Conservation (phyloP, 2,329 filamentous ascomycete species). For the Aureobasidium sp. region DNA sequence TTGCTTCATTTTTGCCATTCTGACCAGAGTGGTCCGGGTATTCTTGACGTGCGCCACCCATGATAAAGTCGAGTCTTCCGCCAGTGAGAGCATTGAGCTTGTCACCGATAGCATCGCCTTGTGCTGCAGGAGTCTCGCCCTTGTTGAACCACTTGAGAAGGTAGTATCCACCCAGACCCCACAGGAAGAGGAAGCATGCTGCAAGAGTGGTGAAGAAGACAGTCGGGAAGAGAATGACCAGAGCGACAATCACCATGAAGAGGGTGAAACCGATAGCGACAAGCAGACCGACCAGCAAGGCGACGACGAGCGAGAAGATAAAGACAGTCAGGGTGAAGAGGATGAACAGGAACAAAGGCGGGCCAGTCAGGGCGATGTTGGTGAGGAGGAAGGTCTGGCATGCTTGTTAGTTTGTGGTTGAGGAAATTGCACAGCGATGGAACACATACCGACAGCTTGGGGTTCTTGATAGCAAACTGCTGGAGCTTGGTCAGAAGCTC, state of each 20-base stretch:
- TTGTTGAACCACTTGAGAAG: conserved; percentile 34
- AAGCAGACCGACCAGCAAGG: conserved; percentile 45
- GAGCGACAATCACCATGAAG: conserved; percentile 58
- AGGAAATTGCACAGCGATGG: neutral
- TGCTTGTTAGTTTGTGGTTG: conserved; percentile 10
- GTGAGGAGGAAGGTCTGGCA: conserved; percentile 56
- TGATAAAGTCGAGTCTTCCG: conserved; percentile 28
- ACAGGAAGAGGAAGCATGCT: conserved; percentile 58
- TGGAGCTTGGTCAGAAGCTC: conserved; percentile 45
- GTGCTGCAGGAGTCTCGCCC: conserved; percentile 18
- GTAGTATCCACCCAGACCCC: conserved; percentile 54
- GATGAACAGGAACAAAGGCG: conserved; percentile 61
- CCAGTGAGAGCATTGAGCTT: conserved; percentile 32
- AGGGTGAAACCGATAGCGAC: conserved; percentile 52
- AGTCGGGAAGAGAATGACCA: conserved; percentile 59
- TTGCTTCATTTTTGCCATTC: neutral
- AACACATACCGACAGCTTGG: conserved; percentile 56
- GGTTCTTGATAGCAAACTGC: conserved; percentile 53
- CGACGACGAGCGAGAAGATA: conserved; percentile 52
- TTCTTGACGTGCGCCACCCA: conserved; percentile 19
- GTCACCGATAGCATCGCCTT: conserved; percentile 30
- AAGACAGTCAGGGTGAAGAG: conserved; percentile 56
- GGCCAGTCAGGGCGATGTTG: conserved; percentile 55
- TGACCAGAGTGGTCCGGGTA: conserved; percentile 4
- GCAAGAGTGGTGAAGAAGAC: conserved; percentile 56